A percentile compares a stretch with the other conserved stretches of the same genome.
phyloP scores from a whole-genome alignment of 306 rosid species.

The Fragaria nilgerrensis region DNA sequence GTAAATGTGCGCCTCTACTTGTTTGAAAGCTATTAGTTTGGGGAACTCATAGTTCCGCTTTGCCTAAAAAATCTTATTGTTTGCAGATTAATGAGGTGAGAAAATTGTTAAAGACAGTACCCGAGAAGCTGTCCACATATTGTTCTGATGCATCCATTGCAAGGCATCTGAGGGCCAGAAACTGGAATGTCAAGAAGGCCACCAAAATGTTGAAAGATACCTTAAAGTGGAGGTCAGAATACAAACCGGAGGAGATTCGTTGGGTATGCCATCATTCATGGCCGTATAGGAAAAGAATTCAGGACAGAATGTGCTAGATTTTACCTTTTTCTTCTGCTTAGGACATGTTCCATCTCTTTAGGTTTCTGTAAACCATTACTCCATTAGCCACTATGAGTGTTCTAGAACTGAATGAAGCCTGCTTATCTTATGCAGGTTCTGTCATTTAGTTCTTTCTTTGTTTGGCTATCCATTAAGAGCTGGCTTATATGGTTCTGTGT shows the following conservation, averaged over 20 bases:
- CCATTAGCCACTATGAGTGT: background rate
- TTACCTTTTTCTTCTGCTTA: background rate
- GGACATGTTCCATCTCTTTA: background rate
- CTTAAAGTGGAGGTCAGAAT: slow-evolving; percentile 73
- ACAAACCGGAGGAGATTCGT: slow-evolving; percentile 85
- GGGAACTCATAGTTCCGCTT: slow-evolving; percentile 14
- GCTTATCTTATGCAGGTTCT: slow-evolving; percentile 8
- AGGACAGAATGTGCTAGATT: background rate
- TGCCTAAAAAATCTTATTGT: slow-evolving; percentile 10
- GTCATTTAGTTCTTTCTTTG: background rate
- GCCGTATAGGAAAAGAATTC: slow-evolving; percentile 7
- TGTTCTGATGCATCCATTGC: slow-evolving; percentile 77
- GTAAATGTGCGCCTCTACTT: slow-evolving; percentile 10
- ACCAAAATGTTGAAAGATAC: slow-evolving; percentile 73
- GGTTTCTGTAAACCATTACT: background rate
- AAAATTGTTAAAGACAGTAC: slow-evolving; percentile 58
- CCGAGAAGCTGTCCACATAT: slow-evolving; percentile 58
- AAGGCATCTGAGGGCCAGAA: slow-evolving; percentile 73
- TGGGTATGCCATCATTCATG: slow-evolving; percentile 54
- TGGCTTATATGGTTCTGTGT: background rate
- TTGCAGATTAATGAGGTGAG: slow-evolving; percentile 77
- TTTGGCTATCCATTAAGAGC: background rate
- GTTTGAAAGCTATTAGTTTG: slow-evolving; percentile 14
- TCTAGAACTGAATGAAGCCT: slow-evolving; percentile 4
- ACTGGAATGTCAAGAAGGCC: slow-evolving; percentile 94